These are phyloP conservation scores for Mycena kentingensis DNA, from an alignment of 768 basidiomycete genomes.

Conservation along the genomic window DNA sequence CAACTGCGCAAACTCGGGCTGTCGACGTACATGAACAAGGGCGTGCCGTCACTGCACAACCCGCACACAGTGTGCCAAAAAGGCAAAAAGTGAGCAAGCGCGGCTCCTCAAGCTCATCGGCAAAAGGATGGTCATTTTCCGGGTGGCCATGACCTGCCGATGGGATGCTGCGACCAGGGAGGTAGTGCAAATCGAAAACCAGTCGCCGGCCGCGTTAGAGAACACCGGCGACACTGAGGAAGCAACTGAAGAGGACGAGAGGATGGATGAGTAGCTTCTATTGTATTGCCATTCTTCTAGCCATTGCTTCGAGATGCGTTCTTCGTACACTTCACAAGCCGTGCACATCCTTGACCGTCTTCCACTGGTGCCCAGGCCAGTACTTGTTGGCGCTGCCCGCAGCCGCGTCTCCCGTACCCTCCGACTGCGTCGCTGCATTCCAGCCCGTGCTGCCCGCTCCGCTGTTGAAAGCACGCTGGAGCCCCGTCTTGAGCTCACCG, in stretches of 20 bases:
- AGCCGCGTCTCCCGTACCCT: constrained; percentile 14
- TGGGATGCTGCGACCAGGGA: constrained; percentile 73
- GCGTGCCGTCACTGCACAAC: constrained; percentile 79
- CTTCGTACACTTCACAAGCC: constrained; percentile 7
- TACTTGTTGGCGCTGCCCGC: constrained; percentile 25
- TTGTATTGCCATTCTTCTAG: constrained; percentile 23
- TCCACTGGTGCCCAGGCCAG: constrained; percentile 27
- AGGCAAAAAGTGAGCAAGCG: constrained; percentile 83
- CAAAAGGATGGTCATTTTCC: constrained; percentile 84
- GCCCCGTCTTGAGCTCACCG: not conserved
- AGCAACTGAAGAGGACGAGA: constrained; percentile 34
- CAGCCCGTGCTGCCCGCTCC: constrained; percentile 24
- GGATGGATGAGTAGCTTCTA: constrained; percentile 44
- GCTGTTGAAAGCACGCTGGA: constrained; percentile 9
- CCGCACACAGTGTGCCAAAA: constrained; percentile 85
- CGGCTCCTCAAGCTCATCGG: constrained; percentile 92
- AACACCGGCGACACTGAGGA: constrained; percentile 37
- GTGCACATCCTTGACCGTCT: constrained; percentile 22
- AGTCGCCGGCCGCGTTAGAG: constrained; percentile 38
- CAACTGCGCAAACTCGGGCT: constrained; percentile 92
- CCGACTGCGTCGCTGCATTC: constrained; percentile 6
- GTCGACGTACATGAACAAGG: constrained; percentile 78
- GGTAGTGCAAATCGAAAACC: constrained; percentile 59
- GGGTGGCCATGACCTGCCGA: constrained; percentile 65
- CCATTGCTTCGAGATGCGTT: constrained; percentile 15